Conservation (phyloP, 2,329 filamentous ascomycete species). For the Ceratocystis ficicola region DNA sequence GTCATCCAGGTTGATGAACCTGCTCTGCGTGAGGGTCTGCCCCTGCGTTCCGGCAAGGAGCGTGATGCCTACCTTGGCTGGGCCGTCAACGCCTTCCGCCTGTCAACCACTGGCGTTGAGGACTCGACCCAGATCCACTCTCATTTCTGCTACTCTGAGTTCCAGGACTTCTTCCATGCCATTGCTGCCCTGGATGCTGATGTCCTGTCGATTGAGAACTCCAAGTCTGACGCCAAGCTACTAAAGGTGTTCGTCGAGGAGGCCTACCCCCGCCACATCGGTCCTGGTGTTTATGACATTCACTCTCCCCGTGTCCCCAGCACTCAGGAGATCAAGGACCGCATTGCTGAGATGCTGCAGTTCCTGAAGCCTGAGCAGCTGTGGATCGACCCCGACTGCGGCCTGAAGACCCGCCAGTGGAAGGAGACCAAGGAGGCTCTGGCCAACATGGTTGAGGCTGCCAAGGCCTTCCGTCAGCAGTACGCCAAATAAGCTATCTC, state of each 20-base stretch:
- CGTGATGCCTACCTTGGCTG: conserved; percentile 93
- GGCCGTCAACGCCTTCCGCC: conserved; percentile 97
- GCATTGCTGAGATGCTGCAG: conserved; percentile 94
- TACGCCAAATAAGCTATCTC: conserved; percentile 49
- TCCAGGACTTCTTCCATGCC: conserved; percentile 99
- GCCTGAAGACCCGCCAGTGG: conserved; percentile 98
- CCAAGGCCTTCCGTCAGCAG: conserved; percentile 92
- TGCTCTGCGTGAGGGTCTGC: conserved; percentile 97
- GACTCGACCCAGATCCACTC: conserved; percentile 99
- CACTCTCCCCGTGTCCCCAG: conserved; percentile 95
- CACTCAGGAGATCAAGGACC: conserved; percentile 96
- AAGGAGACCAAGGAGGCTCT: conserved; percentile 95
- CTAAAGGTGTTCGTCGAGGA: conserved; percentile 97
- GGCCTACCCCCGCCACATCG: conserved; percentile 95
- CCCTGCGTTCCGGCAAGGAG: conserved; percentile 84
- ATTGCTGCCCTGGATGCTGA: conserved; percentile 96
- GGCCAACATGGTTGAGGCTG: conserved; percentile 93
- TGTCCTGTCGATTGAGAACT: conserved; percentile 99
- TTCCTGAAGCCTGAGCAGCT: conserved; percentile 97
- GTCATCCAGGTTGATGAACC: conserved; percentile 99
- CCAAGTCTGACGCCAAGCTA: conserved; percentile 99
- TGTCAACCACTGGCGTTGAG: conserved; percentile 82
- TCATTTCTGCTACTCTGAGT: conserved; percentile 99
- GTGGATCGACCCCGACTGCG: conserved; percentile 99
- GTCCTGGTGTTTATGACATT: conserved; percentile 98